Evolutionary conservation across 495 filamentous ascomycete genomes (phyloP), one percentile per base, ranked within the genome.

Genomic region (Evansstolkia leycettana): DNA sequence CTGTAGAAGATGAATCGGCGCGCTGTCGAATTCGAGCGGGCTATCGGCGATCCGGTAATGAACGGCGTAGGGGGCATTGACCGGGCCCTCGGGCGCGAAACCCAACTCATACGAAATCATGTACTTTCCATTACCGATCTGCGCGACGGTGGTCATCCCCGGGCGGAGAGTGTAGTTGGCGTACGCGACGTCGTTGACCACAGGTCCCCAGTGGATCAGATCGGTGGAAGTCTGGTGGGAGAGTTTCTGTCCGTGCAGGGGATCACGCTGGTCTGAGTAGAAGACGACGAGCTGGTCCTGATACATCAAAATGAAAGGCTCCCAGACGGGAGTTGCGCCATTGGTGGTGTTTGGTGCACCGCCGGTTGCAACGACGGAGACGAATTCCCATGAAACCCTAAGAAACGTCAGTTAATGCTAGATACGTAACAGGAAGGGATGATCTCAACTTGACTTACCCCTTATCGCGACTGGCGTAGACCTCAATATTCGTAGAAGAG

Each of bases 221-320:
- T 80, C 65, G 0, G 48, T 60, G 14, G 66, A 67, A 9, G 57
- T 59, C 42, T 76, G 70, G 46, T 77, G 71, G 10, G 61, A 64
- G 27, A 80, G 59, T 46, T 80, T 78, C 48, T 80, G 76, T 12
- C 73, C 74, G 43, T 80, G 63, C 6, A 46, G 46, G 9, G 63
- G 52, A 48, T 78, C 74, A 33, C 76, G 65, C 51, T 79, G 76
- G 48, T 80, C 76, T 5, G 73, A 74, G 55, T 78, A 80, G 50
- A 72, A 80, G 43, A 54, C 49, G 13, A 77, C 55, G 7, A 79
- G 46, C 29, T 71, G 50, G 39, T 59, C 46, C 14, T 73, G 52
- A 46, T 55, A 47, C 31, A 40, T 19, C 58, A 76, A 39, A 8
- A 79, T 48, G 45, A 73, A 76, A 0, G 75, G 76, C 46, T 80